Evolutionary conservation across 2,329 filamentous ascomycete genomes (phyloP).

Genomic region (Nothopassalora personata): DNA sequence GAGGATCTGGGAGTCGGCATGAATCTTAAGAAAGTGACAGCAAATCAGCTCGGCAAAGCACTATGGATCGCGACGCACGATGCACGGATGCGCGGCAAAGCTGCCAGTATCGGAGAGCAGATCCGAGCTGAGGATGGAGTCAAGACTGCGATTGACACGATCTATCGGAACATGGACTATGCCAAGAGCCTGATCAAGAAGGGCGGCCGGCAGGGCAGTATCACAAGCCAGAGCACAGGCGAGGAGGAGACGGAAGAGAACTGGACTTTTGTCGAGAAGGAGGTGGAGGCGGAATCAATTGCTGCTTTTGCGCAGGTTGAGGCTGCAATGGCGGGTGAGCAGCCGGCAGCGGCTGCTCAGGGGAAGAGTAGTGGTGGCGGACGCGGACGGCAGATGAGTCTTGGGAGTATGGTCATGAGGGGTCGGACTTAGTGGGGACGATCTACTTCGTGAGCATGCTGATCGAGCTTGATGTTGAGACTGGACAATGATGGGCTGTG

Average conservation of each 20-base stretch:
- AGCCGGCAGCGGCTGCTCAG: background rate
- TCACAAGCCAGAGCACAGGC: constrained; percentile 5
- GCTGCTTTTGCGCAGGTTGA: constrained; percentile 3
- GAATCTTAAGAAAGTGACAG: constrained; percentile 81
- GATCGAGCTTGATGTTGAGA: background rate
- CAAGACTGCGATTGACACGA: constrained; percentile 79
- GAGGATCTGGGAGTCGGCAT: constrained; percentile 92
- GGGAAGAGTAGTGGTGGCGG: background rate
- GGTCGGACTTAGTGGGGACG: background rate
- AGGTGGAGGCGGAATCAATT: constrained; percentile 39
- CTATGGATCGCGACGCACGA: constrained; percentile 89
- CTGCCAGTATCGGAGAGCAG: constrained; percentile 71
- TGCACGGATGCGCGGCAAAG: constrained; percentile 86
- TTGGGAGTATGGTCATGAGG: background rate
- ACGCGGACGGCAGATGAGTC: background rate
- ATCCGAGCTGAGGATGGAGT: constrained; percentile 91
- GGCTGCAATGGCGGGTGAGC: background rate
- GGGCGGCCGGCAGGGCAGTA: background rate
- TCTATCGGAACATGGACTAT: constrained; percentile 94
- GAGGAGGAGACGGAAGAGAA: constrained; percentile 32
- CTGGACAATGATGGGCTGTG: background rate
- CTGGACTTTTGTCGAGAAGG: constrained; percentile 82
- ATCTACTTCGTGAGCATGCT: background rate
- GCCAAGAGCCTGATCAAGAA: constrained; percentile 73
- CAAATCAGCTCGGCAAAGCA: constrained; percentile 76